phyloP scores from a whole-genome alignment of 2,329 filamentous ascomycete genomes.

The Botryotinia convoluta region DNA sequence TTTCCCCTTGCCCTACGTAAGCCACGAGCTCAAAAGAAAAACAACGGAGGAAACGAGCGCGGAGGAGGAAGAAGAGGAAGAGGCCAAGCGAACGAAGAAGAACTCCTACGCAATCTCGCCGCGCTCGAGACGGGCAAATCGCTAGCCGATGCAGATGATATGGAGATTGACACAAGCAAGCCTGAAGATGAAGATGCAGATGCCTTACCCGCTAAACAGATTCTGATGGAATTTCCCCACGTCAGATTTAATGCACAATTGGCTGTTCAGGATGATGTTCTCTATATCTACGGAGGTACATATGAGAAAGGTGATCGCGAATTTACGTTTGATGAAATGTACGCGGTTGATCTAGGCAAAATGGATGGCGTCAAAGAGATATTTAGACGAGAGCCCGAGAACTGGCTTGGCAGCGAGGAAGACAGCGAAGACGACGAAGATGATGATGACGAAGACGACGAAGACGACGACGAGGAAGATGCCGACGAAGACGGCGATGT shows the following conservation, averaged over 20 bases:
- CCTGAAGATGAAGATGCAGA: slow-evolving; percentile 51
- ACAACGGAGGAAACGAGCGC: slow-evolving; percentile 54
- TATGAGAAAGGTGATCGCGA: slow-evolving; percentile 94
- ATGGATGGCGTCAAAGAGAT: slow-evolving; percentile 91
- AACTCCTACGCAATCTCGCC: slow-evolving; percentile 81
- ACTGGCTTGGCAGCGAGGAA: slow-evolving; percentile 73
- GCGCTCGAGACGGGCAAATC: slow-evolving; percentile 75
- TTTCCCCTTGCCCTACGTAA: slow-evolving; percentile 79
- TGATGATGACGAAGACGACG: slow-evolving; percentile 48
- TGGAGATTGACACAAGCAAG: slow-evolving; percentile 50
- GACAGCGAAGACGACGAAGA: slow-evolving; percentile 59
- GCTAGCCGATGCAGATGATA: slow-evolving; percentile 51
- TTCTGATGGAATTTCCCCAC: slow-evolving; percentile 82
- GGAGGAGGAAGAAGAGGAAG: slow-evolving; percentile 62
- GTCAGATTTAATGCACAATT: slow-evolving; percentile 87
- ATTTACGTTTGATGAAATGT: slow-evolving; percentile 93
- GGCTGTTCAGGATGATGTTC: slow-evolving; percentile 84
- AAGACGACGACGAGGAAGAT: slow-evolving; percentile 48
- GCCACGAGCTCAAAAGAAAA: slow-evolving; percentile 65
- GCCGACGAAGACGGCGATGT: slow-evolving; percentile 48
- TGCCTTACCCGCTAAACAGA: slow-evolving; percentile 51
- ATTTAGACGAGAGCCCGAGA: slow-evolving; percentile 79
- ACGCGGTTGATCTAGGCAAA: slow-evolving; percentile 90
- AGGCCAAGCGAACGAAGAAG: slow-evolving; percentile 87
- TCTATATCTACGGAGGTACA: slow-evolving; percentile 94